A percentile compares a stretch with the other conserved stretches of the same genome.
These are phyloP conservation scores for Ziziphus jujuba DNA, from an alignment of 306 rosid genomes.

Conservation along the genomic window DNA sequence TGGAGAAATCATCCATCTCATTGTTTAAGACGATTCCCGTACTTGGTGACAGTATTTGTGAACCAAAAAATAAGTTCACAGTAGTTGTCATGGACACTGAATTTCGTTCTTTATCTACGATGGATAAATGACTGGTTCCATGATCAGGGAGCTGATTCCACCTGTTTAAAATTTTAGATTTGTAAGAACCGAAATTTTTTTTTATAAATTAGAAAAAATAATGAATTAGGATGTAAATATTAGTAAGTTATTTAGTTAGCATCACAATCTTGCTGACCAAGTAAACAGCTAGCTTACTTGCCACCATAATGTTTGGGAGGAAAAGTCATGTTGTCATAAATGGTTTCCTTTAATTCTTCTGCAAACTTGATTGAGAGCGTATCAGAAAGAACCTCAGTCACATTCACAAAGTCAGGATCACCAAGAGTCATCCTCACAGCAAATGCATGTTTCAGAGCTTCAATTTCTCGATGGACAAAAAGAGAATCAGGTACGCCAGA, in stretches of 20 bases:
- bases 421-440: conserved; percentile 84
- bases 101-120: conserved; percentile 57
- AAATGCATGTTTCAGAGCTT: conserved; percentile 74
- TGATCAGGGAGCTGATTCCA: conserved; percentile 82
- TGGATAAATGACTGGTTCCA: conserved; percentile 75
- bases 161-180: conserved; percentile 26
- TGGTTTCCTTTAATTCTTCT: conserved; percentile 45
- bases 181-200: background rate
- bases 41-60: conserved; percentile 61
- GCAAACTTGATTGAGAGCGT: conserved; percentile 83
- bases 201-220: background rate
- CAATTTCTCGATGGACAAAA: conserved; percentile 68
- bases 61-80: conserved; percentile 66
- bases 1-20: conserved; percentile 88
- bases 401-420: conserved; percentile 72
- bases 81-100: conserved; percentile 84
- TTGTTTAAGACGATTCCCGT: conserved; percentile 87
- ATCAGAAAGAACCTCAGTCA: conserved; percentile 56
- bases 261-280: conserved; percentile 6
- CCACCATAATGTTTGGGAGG: conserved; percentile 68
- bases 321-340: conserved; percentile 64
- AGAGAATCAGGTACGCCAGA: conserved; percentile 68
- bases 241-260: background rate
- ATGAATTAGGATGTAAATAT: background rate
- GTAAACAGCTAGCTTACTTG: conserved; percentile 45